Evolutionary conservation across 1,284 basidiomycete genomes (phyloP), one percentile per base, ranked within the genome.

Genomic region (Ustilago lituana): DNA sequence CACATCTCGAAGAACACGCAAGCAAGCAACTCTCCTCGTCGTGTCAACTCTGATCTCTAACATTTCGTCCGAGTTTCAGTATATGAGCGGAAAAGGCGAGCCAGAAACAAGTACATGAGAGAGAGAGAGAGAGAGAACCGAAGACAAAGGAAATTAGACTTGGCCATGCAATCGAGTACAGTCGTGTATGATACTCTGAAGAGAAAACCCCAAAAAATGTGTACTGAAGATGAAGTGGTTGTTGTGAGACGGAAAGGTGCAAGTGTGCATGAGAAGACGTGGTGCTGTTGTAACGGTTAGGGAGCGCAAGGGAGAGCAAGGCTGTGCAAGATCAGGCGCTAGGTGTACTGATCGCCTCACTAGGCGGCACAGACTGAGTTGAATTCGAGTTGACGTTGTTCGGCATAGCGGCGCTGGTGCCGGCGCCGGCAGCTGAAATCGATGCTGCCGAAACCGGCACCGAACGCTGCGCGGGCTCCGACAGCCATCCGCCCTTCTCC

Each of bases 401-500:
- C 19, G 37, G 39, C 4, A 33, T 38, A 4, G 12, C 37, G 12
- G 39, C 19, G 11, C 23, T 33, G 37, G 43, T 23, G 14, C 49
- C 35, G 17, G 33, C 50, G 31, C 23, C 27, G 27, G 50, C 43
- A 24, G 47, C 47, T 5, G 58, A 54, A 20, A 61, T 27, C 12
- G 55, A 54, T 15, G 51, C 46, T 12, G 51, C 12, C n/a, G 37
- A 20, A n/a, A 58, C 47, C 11, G 49, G 41, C 11, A 74, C 58
- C n/a, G 53, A 36, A 6, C 74, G 51, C 39, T 56, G 36, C 22
- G 73, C 73, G 7, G 76, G 73, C 24, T 69, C 57, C 14, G 62
- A 67, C 9, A 79, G 61, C 77, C 77, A 80, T 23, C 78, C 78
- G 12, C 78, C 78, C 44, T 71, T 69, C 37, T 80, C 78, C 78